Percentiles rank a stretch among this genome's conserved stretches.
These are phyloP conservation scores for Fusarium sp. DNA, from an alignment of 2,329 filamentous ascomycete species.

Conservation along the genomic window DNA sequence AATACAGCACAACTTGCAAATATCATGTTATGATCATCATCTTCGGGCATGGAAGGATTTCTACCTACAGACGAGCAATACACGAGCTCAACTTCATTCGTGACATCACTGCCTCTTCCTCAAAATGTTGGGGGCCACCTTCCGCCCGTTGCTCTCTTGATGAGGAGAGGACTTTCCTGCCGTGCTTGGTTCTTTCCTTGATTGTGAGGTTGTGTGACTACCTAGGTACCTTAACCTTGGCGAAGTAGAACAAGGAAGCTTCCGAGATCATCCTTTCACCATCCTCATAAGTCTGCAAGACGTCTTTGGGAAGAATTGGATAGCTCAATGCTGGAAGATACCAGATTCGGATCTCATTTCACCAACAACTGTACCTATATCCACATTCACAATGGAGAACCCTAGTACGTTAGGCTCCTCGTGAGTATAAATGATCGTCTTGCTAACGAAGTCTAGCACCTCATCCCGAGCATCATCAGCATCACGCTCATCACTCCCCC, in stretches of 20 bases:
- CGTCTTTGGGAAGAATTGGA: not conserved
- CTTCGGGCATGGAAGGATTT: not conserved
- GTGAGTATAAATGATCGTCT: not conserved
- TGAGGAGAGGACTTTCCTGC: not conserved
- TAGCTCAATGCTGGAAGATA: not conserved
- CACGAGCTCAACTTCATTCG: not conserved
- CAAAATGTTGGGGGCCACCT: not conserved
- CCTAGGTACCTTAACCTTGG: not conserved
- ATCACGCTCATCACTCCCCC: not conserved
- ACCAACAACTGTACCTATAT: not conserved
- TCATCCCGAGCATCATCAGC: conserved; percentile 3
- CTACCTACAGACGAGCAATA: not conserved
- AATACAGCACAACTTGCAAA: not conserved
- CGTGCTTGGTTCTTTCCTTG: not conserved
- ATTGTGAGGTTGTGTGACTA: not conserved
- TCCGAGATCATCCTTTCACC: not conserved
- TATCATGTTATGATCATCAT: too few species aligned
- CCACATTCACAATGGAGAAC: conserved; percentile 29
- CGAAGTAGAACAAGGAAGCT: not conserved
- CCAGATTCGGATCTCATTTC: not conserved
- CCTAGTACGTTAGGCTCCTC: conserved; percentile 19
- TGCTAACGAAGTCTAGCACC: not conserved
- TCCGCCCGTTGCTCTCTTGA: not conserved
- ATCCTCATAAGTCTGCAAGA: not conserved
- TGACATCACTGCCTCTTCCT: not conserved